Percentiles rank a stretch among this genome's conserved stretches.
These are phyloP conservation scores for Nothophoma quercina DNA, from an alignment of 2,329 filamentous ascomycete genomes.

Conservation along the genomic window DNA sequence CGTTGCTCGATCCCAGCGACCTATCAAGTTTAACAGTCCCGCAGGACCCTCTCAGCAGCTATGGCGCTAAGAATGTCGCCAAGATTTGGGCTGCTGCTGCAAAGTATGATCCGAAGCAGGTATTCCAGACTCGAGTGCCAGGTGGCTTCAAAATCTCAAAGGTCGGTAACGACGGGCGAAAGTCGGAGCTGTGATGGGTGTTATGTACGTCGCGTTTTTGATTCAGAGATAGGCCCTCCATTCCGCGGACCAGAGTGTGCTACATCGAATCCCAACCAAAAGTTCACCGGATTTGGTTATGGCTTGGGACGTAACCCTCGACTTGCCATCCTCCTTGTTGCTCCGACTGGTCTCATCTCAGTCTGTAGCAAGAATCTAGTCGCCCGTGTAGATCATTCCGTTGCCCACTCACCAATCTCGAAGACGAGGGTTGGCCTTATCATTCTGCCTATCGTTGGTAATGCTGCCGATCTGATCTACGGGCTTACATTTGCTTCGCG, in stretches of 20 bases:
- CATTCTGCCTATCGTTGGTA: conserved; percentile 67
- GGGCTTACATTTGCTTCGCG: conserved; percentile 64
- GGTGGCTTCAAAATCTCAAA: conserved; percentile 54
- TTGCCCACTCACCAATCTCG: conserved; percentile 55
- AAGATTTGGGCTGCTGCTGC: conserved; percentile 43
- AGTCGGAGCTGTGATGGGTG: conserved; percentile 7
- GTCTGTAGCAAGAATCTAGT: conserved; percentile 71
- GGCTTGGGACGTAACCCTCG: too few species aligned
- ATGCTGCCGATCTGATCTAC: conserved; percentile 68
- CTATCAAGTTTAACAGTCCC: conserved; percentile 24
- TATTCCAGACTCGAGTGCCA: conserved; percentile 52
- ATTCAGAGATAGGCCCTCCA: too few species aligned
- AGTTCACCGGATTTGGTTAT: too few species aligned
- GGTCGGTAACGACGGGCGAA: conserved; percentile 1
- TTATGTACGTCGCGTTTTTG: too few species aligned
- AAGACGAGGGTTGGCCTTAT: conserved; percentile 67
- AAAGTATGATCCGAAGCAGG: conserved; percentile 50
- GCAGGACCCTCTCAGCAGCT: conserved; percentile 50
- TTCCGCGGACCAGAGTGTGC: too few species aligned
- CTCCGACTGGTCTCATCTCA: conserved; percentile 76
- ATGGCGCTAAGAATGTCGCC: conserved; percentile 49
- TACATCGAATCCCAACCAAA: too few species aligned
- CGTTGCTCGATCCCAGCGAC: not conserved
- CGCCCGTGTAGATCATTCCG: conserved; percentile 61
- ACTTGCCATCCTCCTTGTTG: conserved; percentile 59